A percentile compares a stretch with the other conserved stretches of the same genome.
Evolutionary conservation across 108 stramenopile genomes (phyloP).

Genomic region (Cyclostephanos tholiformis): DNA sequence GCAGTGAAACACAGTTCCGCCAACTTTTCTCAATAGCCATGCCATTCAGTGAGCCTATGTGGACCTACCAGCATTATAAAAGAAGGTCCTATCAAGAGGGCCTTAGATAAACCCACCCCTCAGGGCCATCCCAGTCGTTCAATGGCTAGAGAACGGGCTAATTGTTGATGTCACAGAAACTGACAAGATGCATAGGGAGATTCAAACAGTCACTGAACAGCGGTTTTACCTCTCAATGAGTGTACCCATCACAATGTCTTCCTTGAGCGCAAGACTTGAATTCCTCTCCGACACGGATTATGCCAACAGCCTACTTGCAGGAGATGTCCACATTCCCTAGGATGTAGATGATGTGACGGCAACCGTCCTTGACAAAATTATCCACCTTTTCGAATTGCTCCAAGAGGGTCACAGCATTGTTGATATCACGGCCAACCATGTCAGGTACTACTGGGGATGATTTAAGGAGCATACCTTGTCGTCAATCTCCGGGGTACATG

Average conservation of each 20-base stretch:
- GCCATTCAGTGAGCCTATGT: too few species aligned
- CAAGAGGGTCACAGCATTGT: neutral
- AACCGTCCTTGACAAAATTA: neutral
- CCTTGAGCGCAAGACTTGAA: neutral
- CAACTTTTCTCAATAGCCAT: too few species aligned
- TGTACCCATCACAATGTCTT: neutral
- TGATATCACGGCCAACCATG: conserved; percentile 7
- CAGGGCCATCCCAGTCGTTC: too few species aligned
- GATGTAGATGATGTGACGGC: neutral
- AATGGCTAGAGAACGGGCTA: too few species aligned
- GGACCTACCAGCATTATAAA: too few species aligned
- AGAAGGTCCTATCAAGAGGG: too few species aligned
- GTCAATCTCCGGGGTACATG: conserved; percentile 4
- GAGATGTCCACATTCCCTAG: too few species aligned
- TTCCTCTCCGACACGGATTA: conserved; percentile 14
- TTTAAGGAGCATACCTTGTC: conserved; percentile 21
- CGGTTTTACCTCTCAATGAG: neutral
- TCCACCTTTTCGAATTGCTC: neutral
- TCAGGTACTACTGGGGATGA: conserved; percentile 8
- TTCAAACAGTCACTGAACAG: neutral
- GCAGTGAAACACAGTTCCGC: too few species aligned
- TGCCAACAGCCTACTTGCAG: neutral
- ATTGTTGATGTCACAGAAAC: neutral
- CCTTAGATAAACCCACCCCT: too few species aligned
- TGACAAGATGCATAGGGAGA: neutral